Base-by-base conservation (phyloP, 306 rosid species). In the Medicago ruthenica region DNA sequence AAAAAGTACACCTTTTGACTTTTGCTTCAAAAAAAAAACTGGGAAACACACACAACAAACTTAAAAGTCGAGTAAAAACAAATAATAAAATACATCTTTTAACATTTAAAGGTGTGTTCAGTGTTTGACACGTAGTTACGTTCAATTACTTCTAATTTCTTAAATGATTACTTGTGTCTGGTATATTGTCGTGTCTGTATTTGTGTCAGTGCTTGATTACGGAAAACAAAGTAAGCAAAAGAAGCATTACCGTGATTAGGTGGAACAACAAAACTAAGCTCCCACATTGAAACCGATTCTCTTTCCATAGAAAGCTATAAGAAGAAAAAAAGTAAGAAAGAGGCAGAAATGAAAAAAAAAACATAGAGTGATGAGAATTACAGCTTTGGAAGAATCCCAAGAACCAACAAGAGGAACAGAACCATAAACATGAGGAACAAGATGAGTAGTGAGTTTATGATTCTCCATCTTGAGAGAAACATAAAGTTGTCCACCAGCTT, bases 221-320 rank as follows among this genome's bases (percentile, higher is more conserved):
- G 37, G 62, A 60, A 69, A 60, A 53, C 6, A 17, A 66, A 34
- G 13, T 21, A 55, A 61, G 2, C 12, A 67, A 21, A 7, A 1
- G 51, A 70, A 31, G 48, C 51, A 36, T 11, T 36, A 95, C 99
- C 99, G 34, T 95, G 99, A 88, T 95, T 92, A 47, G 99, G 92
- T 61, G 99, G 96, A 87, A 95, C 97, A 68, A 95, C 99, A 78
- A 95, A 95, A 83, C 99, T 90, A 83, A 95, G 83, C 76, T 95
- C 99, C 99, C 99, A 92, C 99, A 85, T 89, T 48, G 97, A 95
- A 7, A 90, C 92, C 40, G 99, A 90, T 77, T 95, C 99, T 13
- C 99, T 89, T 62, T 92, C 97, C 96, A 95, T 86, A 16, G 86
- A 54, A 71, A 95, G 99, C 97, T 95, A 27, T 0, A 66, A 51